A percentile compares a stretch with the other conserved stretches of the same genome.
These are phyloP conservation scores for Pisolithus albus DNA, from an alignment of 768 basidiomycete species.

Conservation along the genomic window DNA sequence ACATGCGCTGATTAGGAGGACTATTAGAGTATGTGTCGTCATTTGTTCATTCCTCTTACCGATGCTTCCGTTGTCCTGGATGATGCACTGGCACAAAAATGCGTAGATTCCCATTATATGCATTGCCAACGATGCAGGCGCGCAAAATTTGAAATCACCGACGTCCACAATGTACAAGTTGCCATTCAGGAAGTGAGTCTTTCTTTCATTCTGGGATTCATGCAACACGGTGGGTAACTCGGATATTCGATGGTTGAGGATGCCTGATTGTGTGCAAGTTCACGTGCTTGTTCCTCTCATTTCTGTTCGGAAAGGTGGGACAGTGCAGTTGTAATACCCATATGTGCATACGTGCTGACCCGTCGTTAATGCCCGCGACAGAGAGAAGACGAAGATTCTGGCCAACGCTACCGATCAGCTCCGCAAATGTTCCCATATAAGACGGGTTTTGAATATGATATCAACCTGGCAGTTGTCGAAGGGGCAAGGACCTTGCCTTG, in stretches of 20 bases:
- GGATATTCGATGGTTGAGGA: slow-evolving; percentile 53
- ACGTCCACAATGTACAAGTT: slow-evolving; percentile 63
- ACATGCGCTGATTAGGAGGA: slow-evolving; percentile 88
- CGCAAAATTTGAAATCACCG: slow-evolving; percentile 90
- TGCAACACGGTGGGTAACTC: background rate
- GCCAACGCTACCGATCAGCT: slow-evolving; percentile 90
- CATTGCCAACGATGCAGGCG: slow-evolving; percentile 85
- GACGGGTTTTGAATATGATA: slow-evolving; percentile 95
- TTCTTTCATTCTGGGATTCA: too few species aligned
- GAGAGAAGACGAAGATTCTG: slow-evolving; percentile 91
- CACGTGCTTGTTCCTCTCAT: background rate
- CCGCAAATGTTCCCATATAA: slow-evolving; percentile 81
- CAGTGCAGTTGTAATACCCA: too few species aligned
- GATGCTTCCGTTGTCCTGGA: too few species aligned
- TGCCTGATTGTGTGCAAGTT: slow-evolving; percentile 83
- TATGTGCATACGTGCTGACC: background rate
- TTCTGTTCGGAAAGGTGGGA: too few species aligned
- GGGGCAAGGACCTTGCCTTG: slow-evolving; percentile 55
- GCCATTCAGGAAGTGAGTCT: slow-evolving; percentile 64
- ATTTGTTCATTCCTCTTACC: too few species aligned
- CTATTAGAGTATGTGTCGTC: slow-evolving; percentile 51
- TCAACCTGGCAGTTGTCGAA: slow-evolving; percentile 93
- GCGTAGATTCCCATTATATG: slow-evolving; percentile 90
- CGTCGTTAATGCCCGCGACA: slow-evolving; percentile 21
- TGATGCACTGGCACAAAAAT: background rate